Evolutionary conservation across 805 yeast species (phyloP).

Genomic region (Yamadazyma takamatsuzukensis): DNA sequence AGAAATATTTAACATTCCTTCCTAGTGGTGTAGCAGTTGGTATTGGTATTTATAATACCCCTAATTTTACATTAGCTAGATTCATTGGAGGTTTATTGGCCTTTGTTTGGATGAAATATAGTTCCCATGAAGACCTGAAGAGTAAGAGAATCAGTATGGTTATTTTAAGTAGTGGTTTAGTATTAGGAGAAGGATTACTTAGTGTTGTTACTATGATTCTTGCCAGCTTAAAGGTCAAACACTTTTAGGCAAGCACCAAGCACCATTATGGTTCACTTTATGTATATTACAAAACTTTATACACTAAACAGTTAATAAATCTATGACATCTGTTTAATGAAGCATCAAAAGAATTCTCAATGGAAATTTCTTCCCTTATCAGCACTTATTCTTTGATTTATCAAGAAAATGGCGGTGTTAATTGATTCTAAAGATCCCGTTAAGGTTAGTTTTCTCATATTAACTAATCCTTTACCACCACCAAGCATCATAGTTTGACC

Average conservation of each 20-base stretch:
- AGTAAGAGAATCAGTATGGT: constrained; percentile 67
- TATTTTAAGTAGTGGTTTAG: constrained; percentile 87
- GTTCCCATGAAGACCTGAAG: constrained; percentile 14
- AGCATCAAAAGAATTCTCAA: no score
- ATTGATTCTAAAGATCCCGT: constrained; percentile 66
- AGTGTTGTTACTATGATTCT: constrained; percentile 78
- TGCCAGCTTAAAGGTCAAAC: constrained; percentile 52
- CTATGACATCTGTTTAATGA: no score
- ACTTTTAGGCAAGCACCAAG: no score
- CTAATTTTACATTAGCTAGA: constrained; percentile 89
- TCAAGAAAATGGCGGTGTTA: constrained; percentile 68
- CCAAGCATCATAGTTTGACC: constrained; percentile 48
- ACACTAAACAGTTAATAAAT: no score
- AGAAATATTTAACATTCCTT: constrained; percentile 49
- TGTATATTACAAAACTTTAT: constrained; percentile 1
- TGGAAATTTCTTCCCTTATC: constrained; percentile 51
- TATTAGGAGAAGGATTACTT: constrained; percentile 89
- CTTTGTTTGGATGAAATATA: constrained; percentile 47
- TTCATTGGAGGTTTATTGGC: constrained; percentile 82
- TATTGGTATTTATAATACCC: constrained; percentile 90
- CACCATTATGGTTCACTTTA: constrained; percentile 5
- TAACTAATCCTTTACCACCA: constrained; percentile 41
- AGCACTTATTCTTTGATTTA: constrained; percentile 66
- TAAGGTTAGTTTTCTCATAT: constrained; percentile 57
- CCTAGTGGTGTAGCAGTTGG: constrained; percentile 98